phyloP scores from a whole-genome alignment of 129 eudicot species.

The Artemisia annua region DNA sequence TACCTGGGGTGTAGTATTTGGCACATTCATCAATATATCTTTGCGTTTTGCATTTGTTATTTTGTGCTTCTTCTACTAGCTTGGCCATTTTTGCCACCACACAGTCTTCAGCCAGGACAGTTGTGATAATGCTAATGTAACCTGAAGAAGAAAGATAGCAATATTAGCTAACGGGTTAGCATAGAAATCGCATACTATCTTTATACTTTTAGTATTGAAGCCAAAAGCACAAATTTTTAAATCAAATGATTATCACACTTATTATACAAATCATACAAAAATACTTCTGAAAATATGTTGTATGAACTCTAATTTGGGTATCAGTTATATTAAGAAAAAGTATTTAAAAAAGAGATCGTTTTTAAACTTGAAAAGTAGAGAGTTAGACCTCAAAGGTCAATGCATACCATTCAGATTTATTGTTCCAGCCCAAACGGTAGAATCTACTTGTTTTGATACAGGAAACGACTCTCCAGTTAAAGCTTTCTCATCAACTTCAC shows the following conservation, averaged over 20 bases:
- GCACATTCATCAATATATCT: conserved; percentile 75
- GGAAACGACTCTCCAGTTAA: conserved; percentile 94
- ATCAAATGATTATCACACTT: not conserved
- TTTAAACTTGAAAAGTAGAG: not conserved
- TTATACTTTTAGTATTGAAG: conserved; percentile 10
- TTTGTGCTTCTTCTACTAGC: conserved; percentile 95
- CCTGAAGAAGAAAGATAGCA: conserved; percentile 43
- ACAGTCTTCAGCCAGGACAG: conserved; percentile 72
- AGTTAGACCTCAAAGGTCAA: conserved; percentile 20
- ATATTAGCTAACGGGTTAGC: conserved; percentile 1
- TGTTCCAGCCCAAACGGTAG: conserved; percentile 92
- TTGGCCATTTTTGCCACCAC: conserved; percentile 91
- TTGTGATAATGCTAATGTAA: conserved; percentile 65
- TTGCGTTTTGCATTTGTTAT: conserved; percentile 69
- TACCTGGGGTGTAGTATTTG: conserved; percentile 86
- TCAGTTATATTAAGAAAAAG: not conserved
- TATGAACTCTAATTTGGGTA: not conserved
- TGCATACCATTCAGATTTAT: conserved; percentile 76
- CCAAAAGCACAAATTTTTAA: conserved; percentile 4
- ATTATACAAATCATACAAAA: not conserved
- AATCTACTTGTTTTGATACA: conserved; percentile 63
- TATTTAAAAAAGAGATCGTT: not conserved
- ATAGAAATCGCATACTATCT: not conserved
- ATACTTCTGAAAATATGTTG: not conserved
- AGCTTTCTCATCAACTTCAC: conserved; percentile 89